phyloP scores from a whole-genome alignment of 2,329 filamentous ascomycete genomes.

The Sordariomycetes sp. region DNA sequence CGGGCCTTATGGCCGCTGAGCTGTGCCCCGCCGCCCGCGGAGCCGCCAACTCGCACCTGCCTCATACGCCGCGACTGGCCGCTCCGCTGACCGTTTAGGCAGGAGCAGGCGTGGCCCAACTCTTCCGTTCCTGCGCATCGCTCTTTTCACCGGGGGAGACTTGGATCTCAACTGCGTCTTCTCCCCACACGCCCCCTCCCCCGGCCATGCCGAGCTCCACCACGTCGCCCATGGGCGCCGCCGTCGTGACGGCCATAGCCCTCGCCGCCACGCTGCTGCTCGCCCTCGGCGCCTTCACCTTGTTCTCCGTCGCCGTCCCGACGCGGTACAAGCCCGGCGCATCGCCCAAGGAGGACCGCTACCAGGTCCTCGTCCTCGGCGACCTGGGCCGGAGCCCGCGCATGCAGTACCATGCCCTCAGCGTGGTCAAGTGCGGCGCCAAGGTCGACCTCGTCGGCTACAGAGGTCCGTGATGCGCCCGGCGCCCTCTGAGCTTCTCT shows the following conservation, averaged over 20 bases:
- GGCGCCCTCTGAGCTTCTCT: background rate
- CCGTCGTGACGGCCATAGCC: background rate
- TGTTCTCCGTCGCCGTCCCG: slow-evolving; percentile 14
- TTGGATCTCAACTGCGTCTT: background rate
- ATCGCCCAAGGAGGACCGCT: slow-evolving; percentile 23
- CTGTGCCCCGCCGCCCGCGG: no score
- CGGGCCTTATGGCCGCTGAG: no score
- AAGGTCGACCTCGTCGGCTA: slow-evolving; percentile 82
- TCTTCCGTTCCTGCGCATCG: background rate
- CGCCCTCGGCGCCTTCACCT: slow-evolving; percentile 4
- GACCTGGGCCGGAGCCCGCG: slow-evolving; percentile 92
- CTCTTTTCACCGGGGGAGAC: background rate
- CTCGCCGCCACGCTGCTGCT: background rate
- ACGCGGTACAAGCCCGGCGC: slow-evolving; percentile 19
- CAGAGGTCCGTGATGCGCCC: slow-evolving; percentile 41
- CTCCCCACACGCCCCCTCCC: background rate
- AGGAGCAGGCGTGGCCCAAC: background rate
- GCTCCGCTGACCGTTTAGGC: background rate
- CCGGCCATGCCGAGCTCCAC: background rate
- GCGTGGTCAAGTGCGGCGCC: slow-evolving; percentile 70
- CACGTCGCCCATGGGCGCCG: background rate
- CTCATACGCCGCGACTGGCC: no score
- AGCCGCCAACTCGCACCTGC: no score
- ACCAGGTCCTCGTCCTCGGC: slow-evolving; percentile 83
- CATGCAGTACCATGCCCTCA: slow-evolving; percentile 97